phyloP scores from a whole-genome alignment of 352 stramenopile species.

The Phytophthora palmivora region DNA sequence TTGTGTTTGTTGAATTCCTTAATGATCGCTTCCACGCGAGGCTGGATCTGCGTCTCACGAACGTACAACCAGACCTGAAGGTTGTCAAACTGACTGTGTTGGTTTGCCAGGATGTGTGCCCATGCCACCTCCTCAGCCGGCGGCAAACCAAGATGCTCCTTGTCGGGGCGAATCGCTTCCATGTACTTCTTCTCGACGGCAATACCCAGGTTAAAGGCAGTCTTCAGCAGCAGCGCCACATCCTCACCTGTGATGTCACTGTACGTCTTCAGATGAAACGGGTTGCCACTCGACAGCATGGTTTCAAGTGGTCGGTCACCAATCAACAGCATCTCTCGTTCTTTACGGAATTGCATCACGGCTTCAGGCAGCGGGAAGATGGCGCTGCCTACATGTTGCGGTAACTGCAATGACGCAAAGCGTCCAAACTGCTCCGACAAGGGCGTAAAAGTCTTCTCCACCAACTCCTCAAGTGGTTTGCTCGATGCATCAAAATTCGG shows the following conservation, averaged over 20 bases:
- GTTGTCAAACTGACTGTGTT: slow-evolving; percentile 86
- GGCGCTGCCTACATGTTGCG: slow-evolving; percentile 47
- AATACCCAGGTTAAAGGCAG: slow-evolving; percentile 84
- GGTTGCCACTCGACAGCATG: slow-evolving; percentile 70
- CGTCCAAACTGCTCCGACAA: slow-evolving; percentile 51
- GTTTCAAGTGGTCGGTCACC: slow-evolving; percentile 70
- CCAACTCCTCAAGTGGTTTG: slow-evolving; percentile 42
- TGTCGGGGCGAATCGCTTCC: slow-evolving; percentile 58
- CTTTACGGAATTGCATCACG: slow-evolving; percentile 52
- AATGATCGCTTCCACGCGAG: slow-evolving; percentile 67
- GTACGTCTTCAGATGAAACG: slow-evolving; percentile 62
- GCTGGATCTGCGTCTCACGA: slow-evolving; percentile 82
- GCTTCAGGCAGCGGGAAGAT: slow-evolving; percentile 42
- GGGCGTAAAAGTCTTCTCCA: slow-evolving; percentile 51
- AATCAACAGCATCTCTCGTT: slow-evolving; percentile 62
- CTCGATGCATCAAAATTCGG: slow-evolving; percentile 31
- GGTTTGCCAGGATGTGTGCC: slow-evolving; percentile 83
- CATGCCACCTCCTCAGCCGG: slow-evolving; percentile 72
- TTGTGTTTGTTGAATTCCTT: slow-evolving; percentile 64
- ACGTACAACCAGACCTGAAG: slow-evolving; percentile 87
- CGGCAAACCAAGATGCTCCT: slow-evolving; percentile 50
- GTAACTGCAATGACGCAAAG: slow-evolving; percentile 75
- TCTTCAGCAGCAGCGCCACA: slow-evolving; percentile 74
- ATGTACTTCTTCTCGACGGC: slow-evolving; percentile 86
- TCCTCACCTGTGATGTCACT: slow-evolving; percentile 57